Conservation (phyloP, 1,139 yeast species). For the Lodderomyces metapsilosis region DNA sequence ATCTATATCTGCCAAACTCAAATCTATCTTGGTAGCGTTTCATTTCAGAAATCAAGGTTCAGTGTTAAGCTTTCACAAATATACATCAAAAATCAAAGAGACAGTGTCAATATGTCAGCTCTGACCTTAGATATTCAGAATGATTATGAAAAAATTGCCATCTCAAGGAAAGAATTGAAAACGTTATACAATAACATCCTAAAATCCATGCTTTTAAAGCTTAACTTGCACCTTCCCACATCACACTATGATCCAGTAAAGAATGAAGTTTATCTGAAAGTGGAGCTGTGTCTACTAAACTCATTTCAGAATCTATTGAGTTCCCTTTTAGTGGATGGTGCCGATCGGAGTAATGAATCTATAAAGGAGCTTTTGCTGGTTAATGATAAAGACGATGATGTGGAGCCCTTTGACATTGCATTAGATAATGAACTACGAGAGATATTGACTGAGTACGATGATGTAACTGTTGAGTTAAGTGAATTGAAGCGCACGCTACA, state of each 20-base stretch:
- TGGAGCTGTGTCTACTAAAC: constrained; percentile 45
- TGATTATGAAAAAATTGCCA: not conserved
- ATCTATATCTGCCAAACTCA: no score
- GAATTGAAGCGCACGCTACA: constrained; percentile 56
- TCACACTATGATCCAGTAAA: constrained; percentile 46
- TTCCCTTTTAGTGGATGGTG: constrained; percentile 52
- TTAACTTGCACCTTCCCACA: constrained; percentile 48
- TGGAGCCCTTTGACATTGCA: constrained; percentile 64
- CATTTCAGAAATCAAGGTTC: no score
- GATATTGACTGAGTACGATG: constrained; percentile 55
- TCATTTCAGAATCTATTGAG: constrained; percentile 53
- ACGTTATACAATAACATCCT: constrained; percentile 45
- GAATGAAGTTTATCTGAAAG: constrained; percentile 39
- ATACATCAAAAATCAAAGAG: no score
- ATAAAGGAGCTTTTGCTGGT: constrained; percentile 29
- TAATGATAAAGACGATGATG: constrained; percentile 33
- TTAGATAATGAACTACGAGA: constrained; percentile 54
- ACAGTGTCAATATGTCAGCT: not conserved
- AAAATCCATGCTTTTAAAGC: constrained; percentile 37
- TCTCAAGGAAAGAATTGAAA: constrained; percentile 46
- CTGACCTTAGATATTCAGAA: not conserved
- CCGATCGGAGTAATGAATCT: constrained; percentile 16
- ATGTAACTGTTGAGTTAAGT: constrained; percentile 53
- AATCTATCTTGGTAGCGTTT: no score
- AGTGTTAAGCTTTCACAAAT: no score